These are phyloP conservation scores for Neurospora sp. DNA, from an alignment of 2,329 filamentous ascomycete species.

Conservation along the genomic window DNA sequence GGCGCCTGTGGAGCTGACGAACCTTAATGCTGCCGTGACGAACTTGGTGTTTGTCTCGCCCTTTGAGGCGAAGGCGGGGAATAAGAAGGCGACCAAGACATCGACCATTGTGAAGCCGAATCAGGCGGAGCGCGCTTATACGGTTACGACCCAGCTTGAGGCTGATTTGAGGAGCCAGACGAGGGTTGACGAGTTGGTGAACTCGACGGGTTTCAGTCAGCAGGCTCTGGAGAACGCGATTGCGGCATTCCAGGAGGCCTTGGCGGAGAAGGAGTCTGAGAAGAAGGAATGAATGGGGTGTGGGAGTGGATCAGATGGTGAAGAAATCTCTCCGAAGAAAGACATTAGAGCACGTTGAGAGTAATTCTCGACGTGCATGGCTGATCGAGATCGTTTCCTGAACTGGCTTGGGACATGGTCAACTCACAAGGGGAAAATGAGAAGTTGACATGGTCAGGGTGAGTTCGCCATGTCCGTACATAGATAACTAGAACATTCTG, in stretches of 20 bases:
- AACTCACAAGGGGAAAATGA: neutral
- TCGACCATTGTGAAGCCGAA: slow-evolving; percentile 72
- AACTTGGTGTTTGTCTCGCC: slow-evolving; percentile 66
- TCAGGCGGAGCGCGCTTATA: slow-evolving; percentile 54
- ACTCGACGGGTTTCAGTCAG: slow-evolving; percentile 35
- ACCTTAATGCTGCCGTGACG: slow-evolving; percentile 72
- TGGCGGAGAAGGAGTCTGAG: slow-evolving; percentile 3
- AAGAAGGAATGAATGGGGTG: neutral
- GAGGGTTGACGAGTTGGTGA: slow-evolving; percentile 36
- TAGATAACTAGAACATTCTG: neutral
- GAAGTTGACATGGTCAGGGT: neutral
- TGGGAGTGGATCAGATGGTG: neutral
- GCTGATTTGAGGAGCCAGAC: slow-evolving; percentile 29
- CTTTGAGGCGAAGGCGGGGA: slow-evolving; percentile 20
- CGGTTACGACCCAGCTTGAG: slow-evolving; percentile 55
- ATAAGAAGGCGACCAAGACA: slow-evolving; percentile 32
- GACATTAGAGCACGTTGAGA: neutral
- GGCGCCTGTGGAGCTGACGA: slow-evolving; percentile 56
- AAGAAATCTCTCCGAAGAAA: neutral
- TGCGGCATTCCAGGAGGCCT: slow-evolving; percentile 32
- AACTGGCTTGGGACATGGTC: neutral
- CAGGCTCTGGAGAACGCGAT: slow-evolving; percentile 41
- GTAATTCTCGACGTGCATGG: neutral
- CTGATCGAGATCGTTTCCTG: neutral
- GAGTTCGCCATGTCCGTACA: neutral